Base-by-base conservation (phyloP, 352 stramenopile genomes). In the Phytophthora capsici region DNA sequence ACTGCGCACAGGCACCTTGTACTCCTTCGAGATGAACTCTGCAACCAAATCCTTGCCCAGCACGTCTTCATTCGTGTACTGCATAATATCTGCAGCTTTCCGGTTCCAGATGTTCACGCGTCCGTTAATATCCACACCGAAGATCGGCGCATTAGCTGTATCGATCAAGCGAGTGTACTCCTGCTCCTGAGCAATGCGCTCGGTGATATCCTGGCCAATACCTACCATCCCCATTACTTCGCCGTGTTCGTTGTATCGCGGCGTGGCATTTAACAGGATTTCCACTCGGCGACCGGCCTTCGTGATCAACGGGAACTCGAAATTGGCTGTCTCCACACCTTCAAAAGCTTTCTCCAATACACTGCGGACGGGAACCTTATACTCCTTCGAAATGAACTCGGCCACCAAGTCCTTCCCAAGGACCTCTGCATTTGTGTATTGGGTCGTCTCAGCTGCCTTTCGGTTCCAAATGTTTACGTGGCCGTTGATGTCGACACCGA, bases 381-480 rank as follows among this genome's bases (percentile, higher is more conserved):
- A 79, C 36, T 80, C 66, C 17, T 77, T 57, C 10, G 45, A 58
- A 19, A 86, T 82, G 45, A 82, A 84, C 7, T 61, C 57, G 10
- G 73, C 66, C 12, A 87, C 77, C 20, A 88, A 36, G 16, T 82
- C 69, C 25, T 81, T 62, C 23, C 68, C 73, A 38, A 83, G 63
- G 4, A 86, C 79, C 22, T 93, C 80, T 9, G 71, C 52, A 12
- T 64, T 60, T 5, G 71, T 63, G 49, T 86, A 90, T 34, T 48
- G 41, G 19, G 26, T 48, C 19, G 26, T 48, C 13, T 48, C 20
- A 3, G 41, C 41, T 32, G 41, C 85, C 55, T 89, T 89, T 30
- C 80, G 63, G 68, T 93, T 91, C 80, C 82, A 86, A 30, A 89
- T 87, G 45, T 89, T 88, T n/a, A 90, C 78, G n/a, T 55, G 54